Conservation (phyloP, 2,329 filamentous ascomycete species). For the Pseudomassariella vexata region DNA sequence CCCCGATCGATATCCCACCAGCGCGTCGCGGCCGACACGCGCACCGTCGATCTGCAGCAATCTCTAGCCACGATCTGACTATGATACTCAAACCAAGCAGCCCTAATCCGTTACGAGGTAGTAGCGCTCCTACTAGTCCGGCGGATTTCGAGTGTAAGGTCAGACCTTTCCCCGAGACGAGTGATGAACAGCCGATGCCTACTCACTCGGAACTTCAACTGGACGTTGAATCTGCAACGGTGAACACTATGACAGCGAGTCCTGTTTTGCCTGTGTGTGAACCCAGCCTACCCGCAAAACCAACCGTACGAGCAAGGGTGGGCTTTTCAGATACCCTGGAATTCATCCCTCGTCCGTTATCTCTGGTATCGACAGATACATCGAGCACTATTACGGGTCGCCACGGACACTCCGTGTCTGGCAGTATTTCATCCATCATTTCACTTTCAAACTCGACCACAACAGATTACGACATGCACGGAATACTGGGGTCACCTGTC, state of each 20-base stretch:
- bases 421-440: constrained; percentile 73
- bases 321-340: constrained; percentile 82
- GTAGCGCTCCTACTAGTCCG: constrained; percentile 61
- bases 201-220: too few relatives aligned
- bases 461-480: constrained; percentile 32
- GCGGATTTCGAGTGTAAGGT: constrained; percentile 35
- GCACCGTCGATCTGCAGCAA: constrained; percentile 74
- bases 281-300: constrained; percentile 24
- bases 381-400: constrained; percentile 69
- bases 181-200: too few relatives aligned
- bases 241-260: too few relatives aligned
- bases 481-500: constrained; percentile 30
- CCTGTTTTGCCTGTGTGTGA: too few relatives aligned
- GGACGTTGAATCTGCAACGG: too few relatives aligned
- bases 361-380: constrained; percentile 78
- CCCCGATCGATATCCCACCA: constrained; percentile 39
- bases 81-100: constrained; percentile 58
- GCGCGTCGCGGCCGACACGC: constrained; percentile 61
- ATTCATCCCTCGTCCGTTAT: constrained; percentile 76
- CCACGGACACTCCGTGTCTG: constrained; percentile 66
- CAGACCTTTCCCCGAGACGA: constrained; percentile 16
- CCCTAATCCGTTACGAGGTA: constrained; percentile 46
- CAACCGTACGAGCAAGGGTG: constrained; percentile 56
- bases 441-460: constrained; percentile 47
- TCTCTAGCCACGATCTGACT: constrained; percentile 78